Evolutionary conservation across 2,329 filamentous ascomycete genomes (phyloP).

Genomic region (Orbilia oligospora): DNA sequence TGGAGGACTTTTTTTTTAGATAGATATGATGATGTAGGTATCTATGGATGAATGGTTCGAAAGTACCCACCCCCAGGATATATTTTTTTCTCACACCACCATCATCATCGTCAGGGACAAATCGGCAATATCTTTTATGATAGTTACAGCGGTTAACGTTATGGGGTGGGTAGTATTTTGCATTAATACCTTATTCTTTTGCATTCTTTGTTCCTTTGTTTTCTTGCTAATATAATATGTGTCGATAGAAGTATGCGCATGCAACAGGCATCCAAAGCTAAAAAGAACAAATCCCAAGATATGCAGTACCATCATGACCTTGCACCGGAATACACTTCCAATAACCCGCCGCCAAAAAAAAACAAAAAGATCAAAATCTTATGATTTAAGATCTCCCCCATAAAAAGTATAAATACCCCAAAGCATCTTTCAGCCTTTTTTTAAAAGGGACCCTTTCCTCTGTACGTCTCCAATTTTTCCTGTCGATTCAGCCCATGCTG

Average conservation of each 20-base stretch:
- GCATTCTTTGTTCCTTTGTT: not conserved
- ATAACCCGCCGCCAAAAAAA: conserved; percentile 17
- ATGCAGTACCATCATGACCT: conserved; percentile 3
- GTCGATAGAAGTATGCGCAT: not conserved
- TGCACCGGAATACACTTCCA: conserved; percentile 15
- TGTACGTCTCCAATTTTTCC: conserved; percentile 1
- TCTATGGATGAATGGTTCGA: not conserved
- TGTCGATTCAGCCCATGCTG: conserved; percentile 22
- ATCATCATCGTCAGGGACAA: conserved; percentile 15
- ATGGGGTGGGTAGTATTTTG: conserved; percentile 8
- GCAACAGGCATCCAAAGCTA: not conserved
- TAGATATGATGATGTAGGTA: not conserved
- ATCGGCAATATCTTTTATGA: not conserved
- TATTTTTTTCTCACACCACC: not conserved
- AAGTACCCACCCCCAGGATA: too few species aligned
- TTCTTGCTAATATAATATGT: too few species aligned
- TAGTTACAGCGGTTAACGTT: conserved; percentile 26
- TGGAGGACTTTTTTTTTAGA: not conserved
- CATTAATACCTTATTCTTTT: not conserved
- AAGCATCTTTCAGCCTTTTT: conserved; percentile 3
- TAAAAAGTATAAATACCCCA: conserved; percentile 25
- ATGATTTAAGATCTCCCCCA: not conserved
- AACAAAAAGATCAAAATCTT: not conserved
- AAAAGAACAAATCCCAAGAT: not conserved
- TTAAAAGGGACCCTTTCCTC: not conserved